Evolutionary conservation across 2,329 filamentous ascomycete genomes (phyloP).

Genomic region (Elsinoe necatrix): DNA sequence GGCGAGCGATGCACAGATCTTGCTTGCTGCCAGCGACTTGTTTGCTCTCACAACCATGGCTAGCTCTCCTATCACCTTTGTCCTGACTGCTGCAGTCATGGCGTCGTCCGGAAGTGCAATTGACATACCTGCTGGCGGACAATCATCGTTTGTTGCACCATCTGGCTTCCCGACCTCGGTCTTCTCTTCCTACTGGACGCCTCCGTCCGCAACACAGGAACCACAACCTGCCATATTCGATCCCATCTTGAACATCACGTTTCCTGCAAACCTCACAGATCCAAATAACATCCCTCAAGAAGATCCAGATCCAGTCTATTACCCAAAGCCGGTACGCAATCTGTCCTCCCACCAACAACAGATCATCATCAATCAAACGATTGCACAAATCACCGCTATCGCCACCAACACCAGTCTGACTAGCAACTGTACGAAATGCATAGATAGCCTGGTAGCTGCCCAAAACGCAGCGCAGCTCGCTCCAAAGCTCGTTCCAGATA

Average conservation of each 20-base stretch:
- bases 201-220: constrained; percentile 39
- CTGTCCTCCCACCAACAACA: constrained; percentile 35
- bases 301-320: constrained; percentile 44
- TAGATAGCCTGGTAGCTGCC: constrained; percentile 43
- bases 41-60: neutral
- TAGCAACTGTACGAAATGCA: constrained; percentile 46
- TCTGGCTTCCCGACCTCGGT: constrained; percentile 44
- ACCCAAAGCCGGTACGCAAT: constrained; percentile 40
- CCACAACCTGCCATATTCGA: constrained; percentile 49
- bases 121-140: constrained; percentile 14
- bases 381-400: constrained; percentile 40
- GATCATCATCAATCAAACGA: constrained; percentile 36
- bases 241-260: constrained; percentile 45
- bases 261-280: constrained; percentile 46
- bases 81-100: neutral
- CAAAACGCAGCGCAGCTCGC: constrained; percentile 44
- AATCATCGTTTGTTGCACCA: constrained; percentile 34
- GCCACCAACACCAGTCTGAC: constrained; percentile 31
- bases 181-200: constrained; percentile 44
- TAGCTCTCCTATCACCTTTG: neutral
- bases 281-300: constrained; percentile 43
- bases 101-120: neutral
- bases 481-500: constrained; percentile 41
- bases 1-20: neutral
- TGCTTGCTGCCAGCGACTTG: neutral